phyloP scores from a whole-genome alignment of 148 eudicot genomes.

The Suaeda aralocaspica region DNA sequence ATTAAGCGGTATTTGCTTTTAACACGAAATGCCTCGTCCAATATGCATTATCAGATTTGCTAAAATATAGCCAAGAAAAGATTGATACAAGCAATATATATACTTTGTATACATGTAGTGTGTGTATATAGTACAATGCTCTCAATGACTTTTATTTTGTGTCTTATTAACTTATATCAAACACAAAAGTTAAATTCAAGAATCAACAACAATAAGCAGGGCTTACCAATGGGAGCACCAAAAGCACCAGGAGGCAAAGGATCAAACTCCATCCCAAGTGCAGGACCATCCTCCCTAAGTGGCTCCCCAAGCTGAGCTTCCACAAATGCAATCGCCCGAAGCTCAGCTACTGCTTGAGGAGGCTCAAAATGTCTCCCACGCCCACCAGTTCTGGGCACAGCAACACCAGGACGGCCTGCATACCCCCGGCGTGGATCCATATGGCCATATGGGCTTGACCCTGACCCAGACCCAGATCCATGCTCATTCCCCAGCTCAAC shows the following conservation, averaged over 20 bases:
- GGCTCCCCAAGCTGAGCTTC: slow-evolving; percentile 89
- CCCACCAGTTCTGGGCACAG: slow-evolving; percentile 50
- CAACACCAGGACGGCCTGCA: slow-evolving; percentile 44
- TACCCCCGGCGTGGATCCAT: slow-evolving; percentile 39
- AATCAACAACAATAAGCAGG: background rate
- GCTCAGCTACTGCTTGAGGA: slow-evolving; percentile 53
- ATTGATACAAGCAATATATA: background rate
- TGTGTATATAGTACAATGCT: background rate
- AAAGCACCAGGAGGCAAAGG: slow-evolving; percentile 98
- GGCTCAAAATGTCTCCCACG: slow-evolving; percentile 60
- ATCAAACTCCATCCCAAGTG: slow-evolving; percentile 97
- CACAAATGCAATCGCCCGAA: slow-evolving; percentile 62
- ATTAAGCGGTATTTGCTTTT: background rate
- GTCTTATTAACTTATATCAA: background rate
- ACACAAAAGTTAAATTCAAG: background rate
- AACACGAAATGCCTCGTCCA: background rate
- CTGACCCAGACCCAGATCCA: slow-evolving; percentile 46
- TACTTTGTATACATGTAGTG: no score
- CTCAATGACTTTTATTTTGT: background rate
- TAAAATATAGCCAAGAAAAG: background rate
- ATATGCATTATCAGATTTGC: background rate
- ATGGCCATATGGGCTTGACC: slow-evolving; percentile 49
- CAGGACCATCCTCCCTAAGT: slow-evolving; percentile 86
- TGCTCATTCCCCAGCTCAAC: slow-evolving; percentile 45
- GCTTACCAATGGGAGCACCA: slow-evolving; percentile 85